Percentiles rank a stretch among this genome's conserved stretches.
These are phyloP conservation scores for Xylariaceae sp. DNA, from an alignment of 2,329 filamentous ascomycete genomes.

Conservation along the genomic window DNA sequence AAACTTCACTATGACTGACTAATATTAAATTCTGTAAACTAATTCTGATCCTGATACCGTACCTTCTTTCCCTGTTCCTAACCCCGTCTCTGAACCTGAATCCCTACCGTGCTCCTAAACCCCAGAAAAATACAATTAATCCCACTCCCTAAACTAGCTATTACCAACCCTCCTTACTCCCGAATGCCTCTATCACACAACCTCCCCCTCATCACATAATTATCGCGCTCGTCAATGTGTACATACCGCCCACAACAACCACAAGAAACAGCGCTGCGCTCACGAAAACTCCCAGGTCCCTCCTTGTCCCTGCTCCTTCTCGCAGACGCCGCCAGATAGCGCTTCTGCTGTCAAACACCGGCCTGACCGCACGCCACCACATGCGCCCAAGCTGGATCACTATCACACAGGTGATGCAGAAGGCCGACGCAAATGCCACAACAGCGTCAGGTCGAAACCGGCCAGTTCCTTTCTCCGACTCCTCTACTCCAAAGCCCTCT, in stretches of 20 bases:
- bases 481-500: no score
- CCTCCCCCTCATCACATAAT: neutral
- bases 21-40: no score
- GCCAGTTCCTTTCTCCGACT: neutral
- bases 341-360: conserved; percentile 25
- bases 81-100: no score
- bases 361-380: conserved; percentile 23
- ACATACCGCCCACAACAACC: conserved; percentile 11
- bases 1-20: no score
- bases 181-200: no score
- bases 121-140: no score
- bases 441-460: conserved; percentile 1
- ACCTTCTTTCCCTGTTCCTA: no score
- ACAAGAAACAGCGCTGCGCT: conserved; percentile 18
- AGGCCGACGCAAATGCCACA: conserved; percentile 5
- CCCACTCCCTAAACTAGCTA: no score
- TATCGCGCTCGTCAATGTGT: neutral
- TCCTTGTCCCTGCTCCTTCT: conserved; percentile 20
- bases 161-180: no score
- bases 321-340: conserved; percentile 22
- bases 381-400: conserved; percentile 17
- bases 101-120: no score
- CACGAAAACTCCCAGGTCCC: conserved; percentile 19
- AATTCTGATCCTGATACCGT: no score
- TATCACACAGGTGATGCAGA: conserved; percentile 12